These are phyloP conservation scores for Tylopilus sp. DNA, from an alignment of 768 basidiomycete genomes.

Conservation along the genomic window DNA sequence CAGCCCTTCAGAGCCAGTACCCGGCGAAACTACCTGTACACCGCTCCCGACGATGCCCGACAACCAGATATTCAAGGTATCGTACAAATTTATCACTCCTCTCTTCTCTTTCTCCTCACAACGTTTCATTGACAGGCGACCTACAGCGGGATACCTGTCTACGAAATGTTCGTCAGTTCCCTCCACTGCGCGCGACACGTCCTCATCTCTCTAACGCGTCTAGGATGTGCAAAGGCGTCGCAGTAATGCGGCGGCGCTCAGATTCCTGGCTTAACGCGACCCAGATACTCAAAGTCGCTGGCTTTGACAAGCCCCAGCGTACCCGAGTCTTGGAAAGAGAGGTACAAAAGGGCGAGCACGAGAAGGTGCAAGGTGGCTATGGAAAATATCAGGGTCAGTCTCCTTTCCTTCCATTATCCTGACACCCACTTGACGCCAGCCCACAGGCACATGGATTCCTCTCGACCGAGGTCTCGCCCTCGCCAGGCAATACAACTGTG, in stretches of 20 bases:
- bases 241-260: conserved; percentile 94
- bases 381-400: conserved; percentile 97
- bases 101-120: conserved; percentile 1
- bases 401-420: conserved; percentile 6
- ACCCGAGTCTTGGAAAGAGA: conserved; percentile 97
- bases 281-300: conserved; percentile 97
- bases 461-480: conserved; percentile 83
- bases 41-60: conserved; percentile 63
- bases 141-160: conserved; percentile 90
- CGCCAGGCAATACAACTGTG: conserved; percentile 92
- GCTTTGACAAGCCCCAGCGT: conserved; percentile 97
- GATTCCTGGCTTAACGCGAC: conserved; percentile 99
- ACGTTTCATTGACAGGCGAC: conserved; percentile 57
- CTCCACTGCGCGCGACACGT: conserved; percentile 34
- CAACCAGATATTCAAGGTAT: conserved; percentile 87
- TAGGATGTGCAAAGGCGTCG: conserved; percentile 94
- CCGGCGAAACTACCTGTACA: conserved; percentile 10
- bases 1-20: conserved; percentile 8
- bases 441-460: conserved; percentile 95
- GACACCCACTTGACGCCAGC: neutral
- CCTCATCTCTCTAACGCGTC: conserved; percentile 38
- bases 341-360: conserved; percentile 97
- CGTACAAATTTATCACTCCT: neutral
- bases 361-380: conserved; percentile 99
- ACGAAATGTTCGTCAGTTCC: conserved; percentile 70